These are phyloP conservation scores for Punica granatum DNA, from an alignment of 345 rosid genomes.

Conservation along the genomic window DNA sequence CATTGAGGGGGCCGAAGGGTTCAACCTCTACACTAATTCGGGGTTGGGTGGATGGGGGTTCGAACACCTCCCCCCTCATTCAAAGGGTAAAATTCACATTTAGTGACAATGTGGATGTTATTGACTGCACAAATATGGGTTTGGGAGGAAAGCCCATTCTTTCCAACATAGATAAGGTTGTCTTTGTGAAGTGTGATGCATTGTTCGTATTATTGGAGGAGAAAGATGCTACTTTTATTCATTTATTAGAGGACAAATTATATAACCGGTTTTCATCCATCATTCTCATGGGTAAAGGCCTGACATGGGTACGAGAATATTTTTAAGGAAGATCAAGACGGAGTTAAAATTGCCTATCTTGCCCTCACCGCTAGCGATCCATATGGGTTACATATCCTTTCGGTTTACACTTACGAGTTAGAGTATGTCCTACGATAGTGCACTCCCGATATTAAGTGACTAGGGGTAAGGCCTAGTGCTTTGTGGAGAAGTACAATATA, in stretches of 20 bases:
- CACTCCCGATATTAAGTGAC: constrained; percentile 89
- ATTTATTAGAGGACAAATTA: constrained; percentile 86
- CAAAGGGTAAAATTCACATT: no score
- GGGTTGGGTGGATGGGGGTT: no score
- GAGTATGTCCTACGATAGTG: constrained; percentile 94
- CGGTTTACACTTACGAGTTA: constrained; percentile 94
- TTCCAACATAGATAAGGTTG: constrained; percentile 82
- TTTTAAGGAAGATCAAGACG: constrained; percentile 83
- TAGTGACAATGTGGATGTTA: no score
- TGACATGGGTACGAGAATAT: constrained; percentile 85
- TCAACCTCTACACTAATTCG: no score
- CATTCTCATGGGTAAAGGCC: constrained; percentile 87
- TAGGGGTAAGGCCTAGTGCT: no score
- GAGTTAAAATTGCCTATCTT: constrained; percentile 85
- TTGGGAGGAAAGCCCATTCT: constrained; percentile 99
- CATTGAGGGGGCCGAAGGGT: no score
- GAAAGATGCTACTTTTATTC: constrained; percentile 87
- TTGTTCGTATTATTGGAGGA: constrained; percentile 76
- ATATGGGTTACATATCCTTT: constrained; percentile 79
- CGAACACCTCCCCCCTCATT: no score
- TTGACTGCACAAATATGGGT: constrained; percentile 94
- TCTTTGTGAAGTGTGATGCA: constrained; percentile 88
- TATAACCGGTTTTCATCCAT: constrained; percentile 89
- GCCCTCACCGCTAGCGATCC: constrained; percentile 96
- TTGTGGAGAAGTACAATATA: no score